Percentiles rank a stretch among this genome's conserved stretches.
Conservation (phyloP, 352 stramenopile species). For the Globisporangium lucens region DNA sequence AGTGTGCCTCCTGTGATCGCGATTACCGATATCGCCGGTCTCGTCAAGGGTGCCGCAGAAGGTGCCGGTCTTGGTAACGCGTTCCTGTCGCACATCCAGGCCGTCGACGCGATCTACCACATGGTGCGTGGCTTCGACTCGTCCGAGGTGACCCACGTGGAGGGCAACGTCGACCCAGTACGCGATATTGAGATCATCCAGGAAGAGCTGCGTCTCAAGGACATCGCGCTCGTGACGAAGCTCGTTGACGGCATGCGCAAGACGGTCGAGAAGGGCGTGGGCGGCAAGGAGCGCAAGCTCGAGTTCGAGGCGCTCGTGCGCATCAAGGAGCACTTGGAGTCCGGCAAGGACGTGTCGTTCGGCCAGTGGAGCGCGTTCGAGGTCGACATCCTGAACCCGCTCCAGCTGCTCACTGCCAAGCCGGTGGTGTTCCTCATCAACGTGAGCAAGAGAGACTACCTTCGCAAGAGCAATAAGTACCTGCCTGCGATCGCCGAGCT, state of each 20-base stretch:
- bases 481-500: slow-evolving; percentile 97
- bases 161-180: slow-evolving; percentile 98
- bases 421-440: slow-evolving; percentile 99
- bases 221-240: slow-evolving; percentile 90
- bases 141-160: slow-evolving; percentile 98
- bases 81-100: slow-evolving; percentile 99
- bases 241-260: slow-evolving; percentile 75
- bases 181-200: slow-evolving; percentile 99
- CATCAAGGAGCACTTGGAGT: slow-evolving; percentile 78
- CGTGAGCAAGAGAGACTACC: slow-evolving; percentile 98
- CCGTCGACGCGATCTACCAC: slow-evolving; percentile 98
- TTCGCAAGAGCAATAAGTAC: slow-evolving; percentile 98
- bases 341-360: slow-evolving; percentile 90
- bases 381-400: slow-evolving; percentile 90
- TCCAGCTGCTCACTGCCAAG: slow-evolving; percentile 94
- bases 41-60: slow-evolving; percentile 97
- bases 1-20: slow-evolving; percentile 95
- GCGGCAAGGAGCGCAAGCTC: slow-evolving; percentile 94
- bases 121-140: slow-evolving; percentile 98
- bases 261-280: slow-evolving; percentile 85
- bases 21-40: slow-evolving; percentile 99
- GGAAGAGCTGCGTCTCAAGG: slow-evolving; percentile 97
- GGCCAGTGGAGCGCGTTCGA: slow-evolving; percentile 86
- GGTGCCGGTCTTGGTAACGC: slow-evolving; percentile 98
- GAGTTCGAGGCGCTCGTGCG: slow-evolving; percentile 89